Percentiles rank a stretch among this genome's conserved stretches.
phyloP scores from a whole-genome alignment of 2,329 filamentous ascomycete genomes.

The Dothideomycetidae sp. region DNA sequence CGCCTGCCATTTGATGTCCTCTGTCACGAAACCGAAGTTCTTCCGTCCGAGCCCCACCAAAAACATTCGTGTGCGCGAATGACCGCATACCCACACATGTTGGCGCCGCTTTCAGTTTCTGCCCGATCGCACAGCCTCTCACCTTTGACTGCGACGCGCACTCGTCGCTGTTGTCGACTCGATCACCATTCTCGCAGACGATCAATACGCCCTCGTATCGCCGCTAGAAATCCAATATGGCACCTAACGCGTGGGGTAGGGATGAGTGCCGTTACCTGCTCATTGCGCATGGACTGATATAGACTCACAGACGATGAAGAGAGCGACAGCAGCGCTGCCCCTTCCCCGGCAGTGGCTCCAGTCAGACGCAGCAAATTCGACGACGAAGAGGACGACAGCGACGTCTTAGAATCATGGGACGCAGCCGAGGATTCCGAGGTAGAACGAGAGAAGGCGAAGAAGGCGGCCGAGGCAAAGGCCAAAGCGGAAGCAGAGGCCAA shows the following conservation, averaged over 20 bases:
- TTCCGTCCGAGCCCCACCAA: neutral
- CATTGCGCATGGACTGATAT: conserved; percentile 5
- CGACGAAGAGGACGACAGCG: conserved; percentile 77
- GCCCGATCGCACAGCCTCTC: too few species aligned
- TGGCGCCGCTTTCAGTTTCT: neutral
- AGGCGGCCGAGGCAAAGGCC: conserved; percentile 70
- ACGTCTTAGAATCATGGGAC: conserved; percentile 96
- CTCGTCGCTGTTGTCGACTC: too few species aligned
- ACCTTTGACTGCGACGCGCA: too few species aligned
- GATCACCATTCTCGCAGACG: too few species aligned
- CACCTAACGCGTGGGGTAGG: conserved; percentile 12
- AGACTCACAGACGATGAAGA: conserved; percentile 36
- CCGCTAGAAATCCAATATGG: conserved; percentile 9
- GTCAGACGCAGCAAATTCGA: conserved; percentile 58
- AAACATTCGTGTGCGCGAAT: conserved; percentile 9
- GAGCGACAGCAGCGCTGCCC: conserved; percentile 36
- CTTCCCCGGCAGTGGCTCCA: conserved; percentile 31
- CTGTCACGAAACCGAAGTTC: too few species aligned
- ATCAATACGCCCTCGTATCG: too few species aligned
- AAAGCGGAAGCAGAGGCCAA: conserved; percentile 81
- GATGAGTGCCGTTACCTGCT: neutral
- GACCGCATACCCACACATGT: conserved; percentile 11
- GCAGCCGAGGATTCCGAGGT: conserved; percentile 92
- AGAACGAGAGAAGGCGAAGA: conserved; percentile 87
- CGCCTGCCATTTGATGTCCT: conserved; percentile 1